Base-by-base conservation (phyloP, 148 eudicot species). In the Rhododendron williamsianum region DNA sequence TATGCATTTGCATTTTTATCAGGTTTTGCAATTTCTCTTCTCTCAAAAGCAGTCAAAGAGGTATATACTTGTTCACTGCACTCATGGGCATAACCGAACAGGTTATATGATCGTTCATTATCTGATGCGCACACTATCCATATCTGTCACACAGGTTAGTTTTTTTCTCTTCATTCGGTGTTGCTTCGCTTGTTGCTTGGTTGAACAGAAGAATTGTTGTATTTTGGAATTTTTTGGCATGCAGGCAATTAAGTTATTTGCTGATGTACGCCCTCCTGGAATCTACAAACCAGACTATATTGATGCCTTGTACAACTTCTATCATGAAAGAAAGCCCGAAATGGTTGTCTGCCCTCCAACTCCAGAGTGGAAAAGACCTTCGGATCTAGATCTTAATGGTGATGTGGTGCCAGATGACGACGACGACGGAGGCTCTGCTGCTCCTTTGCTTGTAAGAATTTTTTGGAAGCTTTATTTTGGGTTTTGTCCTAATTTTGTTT, bases 71-170 rank as follows among this genome's bases (percentile, higher is more conserved):
- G 93, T 97, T 41, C 99, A 97, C 84, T 97, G 99, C 83, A 97
- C 99, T 19, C 99, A 97, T 88, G 99, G 99, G 88, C 99, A 97
- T 87, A 97, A 97, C 84, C 95, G 99, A 81, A 95, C 99, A 76
- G 99, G 99, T 84, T 97, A 88, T 88, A 97, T 97, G 99, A 94
- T 97, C 76, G 92, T 93, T 83, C 98, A 97, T 84, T 97, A 92
- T 89, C 91, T 97, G 83, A 95, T 97, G 95, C 96, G 99, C 35
- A 91, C 96, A 41, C 90, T 81, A 82, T 93, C 91, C 46, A 90
- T 89, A 41, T 92, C 96, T 84, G 98, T 97, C 79, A 89, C 98
- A 67, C 96, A 97, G 94, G 99, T 94, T 58, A 83, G 92, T 71
- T 30, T 71, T 60, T 71, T 33, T 30, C 38, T 13, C 19, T 71